Conservation (phyloP, 2,329 filamentous ascomycete species). For the Neospermospora avenae region DNA sequence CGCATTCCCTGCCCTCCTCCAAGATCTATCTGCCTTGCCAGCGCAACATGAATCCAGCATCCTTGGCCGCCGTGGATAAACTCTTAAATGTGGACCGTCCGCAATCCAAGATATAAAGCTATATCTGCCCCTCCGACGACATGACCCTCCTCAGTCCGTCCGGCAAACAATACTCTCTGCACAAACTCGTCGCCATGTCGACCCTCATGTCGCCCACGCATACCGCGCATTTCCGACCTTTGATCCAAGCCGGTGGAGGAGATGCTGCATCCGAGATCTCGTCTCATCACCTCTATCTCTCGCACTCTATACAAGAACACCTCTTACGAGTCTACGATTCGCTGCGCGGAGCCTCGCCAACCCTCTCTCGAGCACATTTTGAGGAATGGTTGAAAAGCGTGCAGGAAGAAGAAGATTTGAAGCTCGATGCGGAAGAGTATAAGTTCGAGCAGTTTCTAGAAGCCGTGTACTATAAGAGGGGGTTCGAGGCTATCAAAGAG, state of each 20-base stretch:
- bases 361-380: conserved; percentile 42
- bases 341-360: conserved; percentile 38
- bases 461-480: conserved; percentile 29
- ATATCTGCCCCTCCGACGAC: too few relatives aligned
- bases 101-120: conserved; percentile 17
- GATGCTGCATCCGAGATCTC: conserved; percentile 25
- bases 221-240: conserved; percentile 21
- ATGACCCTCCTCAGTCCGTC: conserved; percentile 23
- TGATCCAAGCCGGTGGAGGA: conserved; percentile 29
- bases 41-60: conserved; percentile 11
- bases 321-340: conserved; percentile 47
- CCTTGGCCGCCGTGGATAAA: conserved; percentile 4
- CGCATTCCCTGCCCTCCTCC: background rate
- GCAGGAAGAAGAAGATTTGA: conserved; percentile 39
- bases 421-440: conserved; percentile 30
- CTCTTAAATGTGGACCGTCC: conserved; percentile 5
- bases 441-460: conserved; percentile 35
- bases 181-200: conserved; percentile 36
- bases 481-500: conserved; percentile 29
- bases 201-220: conserved; percentile 32
- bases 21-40: conserved; percentile 2
- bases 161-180: conserved; percentile 34
- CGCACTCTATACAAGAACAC: conserved; percentile 46
- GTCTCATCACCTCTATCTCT: conserved; percentile 40
- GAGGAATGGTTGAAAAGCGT: conserved; percentile 46